Base-by-base conservation (phyloP, 805 yeast genomes). In the Isabelozyma heimii region DNA sequence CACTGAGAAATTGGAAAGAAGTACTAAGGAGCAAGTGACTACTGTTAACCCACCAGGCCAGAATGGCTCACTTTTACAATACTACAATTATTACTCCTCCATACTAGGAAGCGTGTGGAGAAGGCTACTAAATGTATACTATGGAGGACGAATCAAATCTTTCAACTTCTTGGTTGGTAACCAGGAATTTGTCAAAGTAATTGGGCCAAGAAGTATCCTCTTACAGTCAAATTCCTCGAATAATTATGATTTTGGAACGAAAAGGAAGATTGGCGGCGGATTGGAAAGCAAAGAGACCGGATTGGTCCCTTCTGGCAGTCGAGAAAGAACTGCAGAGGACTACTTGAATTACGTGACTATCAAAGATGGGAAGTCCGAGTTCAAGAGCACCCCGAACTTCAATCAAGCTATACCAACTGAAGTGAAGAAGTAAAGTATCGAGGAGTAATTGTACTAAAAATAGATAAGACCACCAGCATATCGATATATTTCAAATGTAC, bases 161-260 rank as follows among this genome's bases (percentile, higher is more conserved):
- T 8, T 37, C 26, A 53, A 54, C 42, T 47, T 47, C 27, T 41
- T 47, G 47, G 51, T 60, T 13, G 75, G 73, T 1, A 75, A 70
- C 51, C 73, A 73, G 9, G 69, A 69, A 14, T 83, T 76, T 51
- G 73, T 83, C 35, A 75, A 70, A 37, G 66, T 83, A 4, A 60
- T 70, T 10, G 89, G 89, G 0, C 87, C 87, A 9, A 69, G 85
- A 42, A 72, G 72, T 24, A 49, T 81, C 3, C 60, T 81, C 47
- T 56, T 81, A 5, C 83, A 80, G 51, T 73, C 82, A 4, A 77
- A 71, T 30, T 57, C 72, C 3, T 67, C 59, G 2, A 52, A 48
- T 40, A 55, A 50, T 20, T 43, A 48, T 27, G 16, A 43, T 5
- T 17, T 45, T 14, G 41, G 41, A 17, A n/a, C 44, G 8, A 9